Evolutionary conservation across 306 rosid genomes (phyloP), one percentile per base, ranked within the genome.

Genomic region (Prunus campanulata): DNA sequence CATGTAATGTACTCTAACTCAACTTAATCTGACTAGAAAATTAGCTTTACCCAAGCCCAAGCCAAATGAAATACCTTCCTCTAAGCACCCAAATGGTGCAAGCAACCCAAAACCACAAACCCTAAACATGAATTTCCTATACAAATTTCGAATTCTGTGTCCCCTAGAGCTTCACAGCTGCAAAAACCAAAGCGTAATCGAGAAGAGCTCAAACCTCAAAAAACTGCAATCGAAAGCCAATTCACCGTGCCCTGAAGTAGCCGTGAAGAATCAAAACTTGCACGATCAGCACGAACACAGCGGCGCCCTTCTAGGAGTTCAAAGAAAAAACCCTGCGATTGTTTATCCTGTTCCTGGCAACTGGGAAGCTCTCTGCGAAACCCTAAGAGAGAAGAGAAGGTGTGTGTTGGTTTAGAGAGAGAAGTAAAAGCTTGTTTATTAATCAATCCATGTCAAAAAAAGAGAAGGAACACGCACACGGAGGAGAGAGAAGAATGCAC

Each of bases 341-440:
- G 24, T 20, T 50, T 66, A 22, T n/a, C 35, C 61, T 22, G 51
- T 18, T 79, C 76, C 47, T 42, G 61, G 71, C 50, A 61, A 51
- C 60, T 78, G 79, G 73, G 83, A 76, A 52, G 63, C 77, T 72
- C 55, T 81, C 35, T 66, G 24, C 71, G 86, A 82, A 87, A 86
- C 96, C 96, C 96, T 84, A 90, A 48, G 66, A n/a, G 47, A 35
- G 54, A 11, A n/a, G 47, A 35, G 54, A 11, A 27, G 32, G 67
- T 50, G 15, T 56, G 27, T 13, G 76, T 15, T 56, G 54, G 50
- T 55, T 54, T 12, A 50, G 49, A 80, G 82, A 74, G 68, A 65
- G 72, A 25, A 12, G 71, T 73, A 50, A 69, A 79, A 72, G 78
- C 32, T 71, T 46, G 61, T 55, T 54, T 68, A 76, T 72, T 72